These are phyloP conservation scores for Daedaleopsis nitida DNA, from an alignment of 768 basidiomycete genomes.

Conservation along the genomic window DNA sequence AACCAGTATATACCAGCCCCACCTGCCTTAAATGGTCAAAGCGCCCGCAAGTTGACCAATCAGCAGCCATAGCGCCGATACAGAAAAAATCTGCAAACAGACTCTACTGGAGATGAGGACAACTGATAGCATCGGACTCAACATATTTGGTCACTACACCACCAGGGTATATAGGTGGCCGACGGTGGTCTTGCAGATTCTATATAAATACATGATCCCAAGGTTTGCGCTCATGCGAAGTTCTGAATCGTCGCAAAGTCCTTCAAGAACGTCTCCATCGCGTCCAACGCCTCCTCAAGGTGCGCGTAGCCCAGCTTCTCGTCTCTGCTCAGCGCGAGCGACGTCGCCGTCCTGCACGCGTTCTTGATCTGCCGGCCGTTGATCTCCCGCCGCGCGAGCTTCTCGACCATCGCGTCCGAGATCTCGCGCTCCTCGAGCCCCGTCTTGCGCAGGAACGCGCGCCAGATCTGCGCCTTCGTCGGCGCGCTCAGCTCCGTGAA, in stretches of 20 bases:
- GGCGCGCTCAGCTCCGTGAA: constrained; percentile 29
- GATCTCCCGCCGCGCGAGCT: constrained; percentile 50
- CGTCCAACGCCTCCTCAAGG: constrained; percentile 59
- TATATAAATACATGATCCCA: no score
- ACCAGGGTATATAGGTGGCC: no score
- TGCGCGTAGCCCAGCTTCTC: constrained; percentile 49
- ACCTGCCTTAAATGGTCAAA: no score
- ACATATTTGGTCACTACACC: no score
- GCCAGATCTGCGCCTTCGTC: constrained; percentile 30
- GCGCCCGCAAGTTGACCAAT: no score
- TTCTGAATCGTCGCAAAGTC: constrained; percentile 22
- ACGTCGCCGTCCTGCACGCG: constrained; percentile 61
- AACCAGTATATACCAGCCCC: no score
- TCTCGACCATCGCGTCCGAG: constrained; percentile 41
- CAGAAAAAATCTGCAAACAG: no score
- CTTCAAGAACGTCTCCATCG: constrained; percentile 51
- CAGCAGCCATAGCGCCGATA: no score
- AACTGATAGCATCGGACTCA: no score
- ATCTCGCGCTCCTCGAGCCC: constrained; percentile 29
- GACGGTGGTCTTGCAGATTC: no score
- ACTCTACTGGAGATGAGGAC: no score
- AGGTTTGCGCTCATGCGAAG: neutral
- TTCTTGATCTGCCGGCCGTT: constrained; percentile 75
- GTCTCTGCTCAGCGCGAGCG: constrained; percentile 51
- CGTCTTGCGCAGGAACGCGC: constrained; percentile 29